phyloP scores from a whole-genome alignment of 257 asterid genomes.

The Rehmannia glutinosa region DNA sequence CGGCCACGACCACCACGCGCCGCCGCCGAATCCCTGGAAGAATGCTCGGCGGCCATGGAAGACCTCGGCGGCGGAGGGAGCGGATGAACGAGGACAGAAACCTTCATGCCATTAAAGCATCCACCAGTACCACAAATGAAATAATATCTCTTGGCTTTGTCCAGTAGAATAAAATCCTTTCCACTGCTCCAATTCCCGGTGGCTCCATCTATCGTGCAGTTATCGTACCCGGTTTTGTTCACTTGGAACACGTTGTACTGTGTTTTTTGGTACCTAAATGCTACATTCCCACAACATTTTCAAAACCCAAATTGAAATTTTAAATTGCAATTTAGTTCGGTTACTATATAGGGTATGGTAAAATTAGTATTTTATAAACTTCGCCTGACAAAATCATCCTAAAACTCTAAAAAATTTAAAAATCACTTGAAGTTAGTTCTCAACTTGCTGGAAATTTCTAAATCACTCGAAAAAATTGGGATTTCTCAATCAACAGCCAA shows the following conservation, averaged over 20 bases:
- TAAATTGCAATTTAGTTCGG: no score
- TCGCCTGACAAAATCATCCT: no score
- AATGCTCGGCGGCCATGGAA: slow-evolving; percentile 26
- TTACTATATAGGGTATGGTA: no score
- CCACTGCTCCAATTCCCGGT: slow-evolving; percentile 88
- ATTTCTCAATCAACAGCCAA: no score
- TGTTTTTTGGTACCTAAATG: slow-evolving; percentile 76
- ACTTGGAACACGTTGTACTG: slow-evolving; percentile 89
- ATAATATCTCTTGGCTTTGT: slow-evolving; percentile 61
- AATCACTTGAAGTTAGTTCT: no score
- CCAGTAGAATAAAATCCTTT: slow-evolving; percentile 64
- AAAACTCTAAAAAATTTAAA: no score
- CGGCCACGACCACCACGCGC: slow-evolving; percentile 25
- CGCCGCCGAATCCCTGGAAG: slow-evolving; percentile 24
- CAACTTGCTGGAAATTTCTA: no score
- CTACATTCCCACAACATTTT: slow-evolving; percentile 22
- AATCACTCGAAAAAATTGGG: no score
- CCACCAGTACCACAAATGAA: slow-evolving; percentile 88
- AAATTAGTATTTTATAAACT: no score
- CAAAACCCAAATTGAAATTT: no score
- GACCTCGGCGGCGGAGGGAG: slow-evolving; percentile 69
- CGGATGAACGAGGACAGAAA: slow-evolving; percentile 64
- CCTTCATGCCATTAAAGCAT: slow-evolving; percentile 86
- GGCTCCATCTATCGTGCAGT: slow-evolving; percentile 77
- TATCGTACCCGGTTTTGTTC: slow-evolving; percentile 79